Evolutionary conservation across 176 grass and related monocot species (phyloP).

Genomic region (Triticum urartu): DNA sequence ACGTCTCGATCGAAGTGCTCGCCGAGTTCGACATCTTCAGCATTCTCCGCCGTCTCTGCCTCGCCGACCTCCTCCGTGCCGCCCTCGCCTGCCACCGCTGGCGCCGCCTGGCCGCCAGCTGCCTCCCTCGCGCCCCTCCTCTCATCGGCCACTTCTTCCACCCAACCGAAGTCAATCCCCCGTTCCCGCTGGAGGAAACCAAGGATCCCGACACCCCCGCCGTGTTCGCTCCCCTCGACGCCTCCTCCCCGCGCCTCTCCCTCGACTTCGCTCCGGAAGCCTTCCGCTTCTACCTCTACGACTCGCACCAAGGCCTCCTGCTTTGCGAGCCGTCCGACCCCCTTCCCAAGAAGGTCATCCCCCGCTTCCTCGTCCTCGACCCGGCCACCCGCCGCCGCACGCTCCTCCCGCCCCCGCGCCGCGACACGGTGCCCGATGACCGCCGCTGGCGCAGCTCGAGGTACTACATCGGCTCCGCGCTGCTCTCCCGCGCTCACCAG

Average conservation of each 20-base stretch:
- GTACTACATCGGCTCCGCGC: background rate
- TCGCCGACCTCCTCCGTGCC: background rate
- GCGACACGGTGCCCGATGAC: background rate
- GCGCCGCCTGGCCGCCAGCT: background rate
- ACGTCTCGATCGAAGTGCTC: background rate
- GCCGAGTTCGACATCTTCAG: background rate
- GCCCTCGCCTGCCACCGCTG: background rate
- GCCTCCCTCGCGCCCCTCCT: background rate
- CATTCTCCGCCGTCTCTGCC: background rate
- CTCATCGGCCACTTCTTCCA: background rate
- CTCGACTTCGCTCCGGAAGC: background rate
- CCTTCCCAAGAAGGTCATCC: background rate
- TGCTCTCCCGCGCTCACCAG: slow-evolving; percentile 2
- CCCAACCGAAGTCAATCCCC: background rate
- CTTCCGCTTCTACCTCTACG: background rate
- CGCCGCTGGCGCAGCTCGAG: background rate
- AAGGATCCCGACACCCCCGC: background rate
- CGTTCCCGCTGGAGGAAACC: background rate
- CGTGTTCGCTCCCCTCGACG: background rate
- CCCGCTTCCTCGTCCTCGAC: slow-evolving; percentile 20
- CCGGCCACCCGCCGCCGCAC: background rate
- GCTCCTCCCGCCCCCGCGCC: background rate
- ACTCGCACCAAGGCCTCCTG: slow-evolving; percentile 23
- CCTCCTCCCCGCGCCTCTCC: background rate
- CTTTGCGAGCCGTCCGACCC: background rate